Conservation (phyloP, 2,329 filamentous ascomycete species). For the Thielaviopsis euricoi region DNA sequence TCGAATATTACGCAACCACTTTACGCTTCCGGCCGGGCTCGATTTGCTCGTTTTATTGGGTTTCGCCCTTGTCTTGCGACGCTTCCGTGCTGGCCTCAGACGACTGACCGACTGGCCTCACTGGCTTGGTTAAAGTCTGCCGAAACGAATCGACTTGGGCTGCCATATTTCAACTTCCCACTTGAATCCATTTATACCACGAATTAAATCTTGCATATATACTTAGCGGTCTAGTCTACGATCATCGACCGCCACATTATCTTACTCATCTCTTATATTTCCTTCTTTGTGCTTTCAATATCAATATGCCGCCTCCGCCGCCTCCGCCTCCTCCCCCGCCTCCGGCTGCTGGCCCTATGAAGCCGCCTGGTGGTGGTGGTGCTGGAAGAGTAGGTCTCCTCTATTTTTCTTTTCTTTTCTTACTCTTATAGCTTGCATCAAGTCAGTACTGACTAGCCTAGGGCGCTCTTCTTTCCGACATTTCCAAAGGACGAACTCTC, state of each 20-base stretch:
- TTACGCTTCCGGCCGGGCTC: background rate
- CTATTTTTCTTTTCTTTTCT: too few species aligned
- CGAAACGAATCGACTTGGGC: background rate
- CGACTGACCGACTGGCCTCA: background rate
- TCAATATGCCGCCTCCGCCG: conserved; percentile 52
- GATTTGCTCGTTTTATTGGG: background rate
- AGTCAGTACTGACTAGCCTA: conserved; percentile 22
- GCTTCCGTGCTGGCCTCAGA: background rate
- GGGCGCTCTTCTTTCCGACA: conserved; percentile 79
- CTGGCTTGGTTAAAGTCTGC: background rate
- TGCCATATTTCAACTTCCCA: background rate
- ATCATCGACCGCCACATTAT: background rate
- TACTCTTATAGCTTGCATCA: too few species aligned
- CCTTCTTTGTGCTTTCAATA: conserved; percentile 27
- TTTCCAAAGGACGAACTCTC: conserved; percentile 60
- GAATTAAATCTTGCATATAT: background rate
- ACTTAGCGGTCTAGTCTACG: background rate
- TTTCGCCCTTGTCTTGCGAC: background rate
- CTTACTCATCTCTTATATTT: background rate
- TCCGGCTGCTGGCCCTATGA: conserved; percentile 43
- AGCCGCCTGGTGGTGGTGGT: conserved; percentile 17
- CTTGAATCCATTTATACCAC: background rate
- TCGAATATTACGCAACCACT: background rate
- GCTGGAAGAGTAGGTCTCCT: background rate
- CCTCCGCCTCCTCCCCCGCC: conserved; percentile 52